Evolutionary conservation across 768 basidiomycete species (phyloP), one percentile per base, ranked within the genome.

Genomic region (Rubroboletus satanas): DNA sequence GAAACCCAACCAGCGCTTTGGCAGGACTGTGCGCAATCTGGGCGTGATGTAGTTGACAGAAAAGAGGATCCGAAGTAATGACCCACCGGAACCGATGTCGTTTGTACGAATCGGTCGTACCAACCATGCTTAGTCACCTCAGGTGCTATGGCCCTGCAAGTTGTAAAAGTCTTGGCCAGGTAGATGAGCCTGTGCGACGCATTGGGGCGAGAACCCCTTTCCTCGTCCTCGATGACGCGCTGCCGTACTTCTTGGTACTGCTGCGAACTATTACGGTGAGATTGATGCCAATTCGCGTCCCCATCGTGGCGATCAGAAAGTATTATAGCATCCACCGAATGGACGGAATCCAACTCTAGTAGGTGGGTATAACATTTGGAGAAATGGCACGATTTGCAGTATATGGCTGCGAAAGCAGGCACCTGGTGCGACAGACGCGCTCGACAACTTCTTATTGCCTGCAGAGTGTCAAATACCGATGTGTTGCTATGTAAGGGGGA

Each of bases 91-190:
- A 62, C 58, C 17, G 44, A 39, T n/a, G 44, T 47, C 5, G 55
- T 45, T 53, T 64, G 64, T 39, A 52, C 52, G 46, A 62, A 66
- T 51, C 64, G 62, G 55, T 90, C 88, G 60, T 90, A 90, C 80
- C 82, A 89, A 4, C 88, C 88, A 21, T 67, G 66, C 41, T 64
- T 68, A n/a, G 77, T 71, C 32, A 67, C 67, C 8, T 68, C 60
- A 9, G 58, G 39, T 56, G 78, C 77, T 15, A 78, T 51, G 2
- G 86, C 80, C 41, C 71, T 76, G 63, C 82, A 84, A 35, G 69
- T 68, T 9, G 58, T 61, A 58, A 80, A 88, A 21, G 69, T 72
- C 50, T 73, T 65, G 10, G 87, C 82, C 21, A 78, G 69, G 42
- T 79, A 64, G 6, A 72, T 71, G 29, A 84, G 74, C 45, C 77